Base-by-base conservation (phyloP, 352 stramenopile genomes). In the Saprolegnia parasitica region DNA sequence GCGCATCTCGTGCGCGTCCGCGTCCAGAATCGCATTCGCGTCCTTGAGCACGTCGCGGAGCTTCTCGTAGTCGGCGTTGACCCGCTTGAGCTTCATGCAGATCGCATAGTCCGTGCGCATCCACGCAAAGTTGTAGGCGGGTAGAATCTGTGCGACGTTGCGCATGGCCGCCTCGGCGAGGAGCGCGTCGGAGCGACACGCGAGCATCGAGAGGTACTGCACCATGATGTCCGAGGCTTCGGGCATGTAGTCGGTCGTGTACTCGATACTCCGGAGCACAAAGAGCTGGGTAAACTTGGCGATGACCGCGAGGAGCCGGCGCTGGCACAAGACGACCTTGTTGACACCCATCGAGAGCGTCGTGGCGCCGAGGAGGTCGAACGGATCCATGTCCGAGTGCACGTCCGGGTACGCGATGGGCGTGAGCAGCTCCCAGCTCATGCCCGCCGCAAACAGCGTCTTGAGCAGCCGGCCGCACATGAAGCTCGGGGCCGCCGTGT, bases 121-220 rank as follows among this genome's bases (percentile, higher is more conserved):
- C 52, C 52, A 60, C 52, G 52, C 24, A 63, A 70, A 70, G n/a
- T 52, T 61, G 24, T 70, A 42, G 0, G 47, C 50, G 5, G 63
- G 63, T 5, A 70, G 21, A 39, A 70, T 29, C 37, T 70, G 42
- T 11, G 45, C 54, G 4, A 70, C n/a, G n/a, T 60, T 70, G n/a
- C 62, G 21, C 23, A 70, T 61, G 4, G 63, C 63, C 46, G 54
- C 63, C 35, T 70, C 42, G 35, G 63, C 63, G 18, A 70, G 42
- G 16, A 70, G 10, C 29, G 10, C 23, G 29, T 70, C 63, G 0
- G 21, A 18, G 37, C 62, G 63, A 20, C 29, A 61, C 15, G 55
- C 23, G 13, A 61, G 63, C 11, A 21, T 58, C n/a, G 63, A 70
- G 15, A 70, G 23, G 37, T 61, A 70, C 24, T 70, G 63, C 13